phyloP scores from a whole-genome alignment of 257 asterid genomes.

The Plantago major region DNA sequence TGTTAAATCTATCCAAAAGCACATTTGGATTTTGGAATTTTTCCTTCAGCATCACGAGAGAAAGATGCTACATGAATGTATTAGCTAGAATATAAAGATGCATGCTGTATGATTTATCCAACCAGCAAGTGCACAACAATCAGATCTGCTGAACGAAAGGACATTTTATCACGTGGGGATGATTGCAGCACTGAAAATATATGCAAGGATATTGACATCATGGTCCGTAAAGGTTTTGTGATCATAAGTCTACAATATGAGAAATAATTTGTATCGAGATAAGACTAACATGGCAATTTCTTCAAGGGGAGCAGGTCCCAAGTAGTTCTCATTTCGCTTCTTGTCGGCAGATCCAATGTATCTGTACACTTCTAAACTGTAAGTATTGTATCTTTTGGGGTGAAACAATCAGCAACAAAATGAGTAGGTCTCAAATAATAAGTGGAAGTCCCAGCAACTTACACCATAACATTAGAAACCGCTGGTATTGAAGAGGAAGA shows the following conservation, averaged over 20 bases:
- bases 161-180: no score
- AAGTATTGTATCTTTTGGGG: constrained; percentile 1
- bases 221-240: not conserved
- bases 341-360: constrained; percentile 82
- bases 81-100: no score
- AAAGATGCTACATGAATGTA: no score
- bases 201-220: no score
- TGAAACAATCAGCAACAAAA: not conserved
- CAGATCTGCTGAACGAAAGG: no score
- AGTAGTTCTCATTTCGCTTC: constrained; percentile 64
- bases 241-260: not conserved
- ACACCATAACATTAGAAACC: constrained; percentile 75
- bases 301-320: constrained; percentile 83
- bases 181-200: no score
- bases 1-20: no score
- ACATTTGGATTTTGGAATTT: no score
- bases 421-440: constrained; percentile 14
- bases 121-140: no score
- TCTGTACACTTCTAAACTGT: constrained; percentile 34
- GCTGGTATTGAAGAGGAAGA: constrained; percentile 43
- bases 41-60: no score
- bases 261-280: not conserved
- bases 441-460: constrained; percentile 32
- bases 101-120: no score
- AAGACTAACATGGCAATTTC: constrained; percentile 68